Percentiles rank a stretch among this genome's conserved stretches.
These are phyloP conservation scores for Globomyces pollinis-pini DNA, from an alignment of 192 early-diverging fungal genomes.

Conservation along the genomic window DNA sequence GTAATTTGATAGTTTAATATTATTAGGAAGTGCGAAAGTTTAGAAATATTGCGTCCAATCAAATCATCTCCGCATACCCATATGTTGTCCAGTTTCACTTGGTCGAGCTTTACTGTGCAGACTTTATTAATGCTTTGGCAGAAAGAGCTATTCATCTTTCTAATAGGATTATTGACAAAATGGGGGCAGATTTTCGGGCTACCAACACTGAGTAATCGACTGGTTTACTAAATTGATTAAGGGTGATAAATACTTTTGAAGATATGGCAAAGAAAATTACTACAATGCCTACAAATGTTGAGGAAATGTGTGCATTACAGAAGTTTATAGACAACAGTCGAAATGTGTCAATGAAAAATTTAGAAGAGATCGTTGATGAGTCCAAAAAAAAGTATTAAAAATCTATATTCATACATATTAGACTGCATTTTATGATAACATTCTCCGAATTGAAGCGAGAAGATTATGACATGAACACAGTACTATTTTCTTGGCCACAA, in stretches of 20 bases:
- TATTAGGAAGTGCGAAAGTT: conserved; percentile 32
- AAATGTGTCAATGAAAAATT: conserved; percentile 25
- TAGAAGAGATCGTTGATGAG: conserved; percentile 51
- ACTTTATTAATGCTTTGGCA: conserved; percentile 39
- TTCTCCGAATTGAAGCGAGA: conserved; percentile 47
- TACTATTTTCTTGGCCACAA: conserved; percentile 50
- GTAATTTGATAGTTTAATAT: conserved; percentile 35
- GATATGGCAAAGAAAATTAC: conserved; percentile 36
- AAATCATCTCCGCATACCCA: conserved; percentile 45
- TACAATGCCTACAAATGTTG: conserved; percentile 40
- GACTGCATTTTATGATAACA: conserved; percentile 48
- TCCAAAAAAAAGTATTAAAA: conserved; percentile 46
- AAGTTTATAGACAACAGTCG: conserved; percentile 44
- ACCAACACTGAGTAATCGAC: conserved; percentile 18
- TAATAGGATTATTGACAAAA: conserved; percentile 37
- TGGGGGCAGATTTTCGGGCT: conserved; percentile 27
- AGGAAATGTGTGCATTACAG: conserved; percentile 54
- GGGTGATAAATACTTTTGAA: conserved; percentile 39
- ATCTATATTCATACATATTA: too few relatives aligned
- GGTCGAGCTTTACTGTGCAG: conserved; percentile 46
- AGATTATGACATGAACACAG: conserved; percentile 52
- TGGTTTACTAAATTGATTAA: too few relatives aligned
- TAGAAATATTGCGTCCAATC: conserved; percentile 28
- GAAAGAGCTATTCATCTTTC: conserved; percentile 37
- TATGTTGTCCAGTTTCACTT: conserved; percentile 44